Evolutionary conservation across 2,329 filamentous ascomycete genomes (phyloP), one percentile per base, ranked within the genome.

Genomic region (Colletotrichum sp.): DNA sequence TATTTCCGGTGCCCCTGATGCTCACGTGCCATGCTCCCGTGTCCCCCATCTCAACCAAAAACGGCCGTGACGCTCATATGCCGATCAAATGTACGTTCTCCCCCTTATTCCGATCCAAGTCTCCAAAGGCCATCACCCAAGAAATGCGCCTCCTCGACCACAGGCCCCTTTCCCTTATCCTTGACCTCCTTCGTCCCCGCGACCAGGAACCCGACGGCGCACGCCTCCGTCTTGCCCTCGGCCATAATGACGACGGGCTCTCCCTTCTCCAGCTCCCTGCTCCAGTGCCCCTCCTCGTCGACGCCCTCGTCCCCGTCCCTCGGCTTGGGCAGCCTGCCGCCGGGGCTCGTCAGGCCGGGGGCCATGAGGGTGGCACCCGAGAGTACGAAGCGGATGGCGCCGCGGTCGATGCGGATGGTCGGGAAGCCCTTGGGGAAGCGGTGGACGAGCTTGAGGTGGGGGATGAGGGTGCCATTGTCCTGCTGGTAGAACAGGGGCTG

Each of bases 291-390:
- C 2, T 92, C 89, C 32, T 84, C 87, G 59, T 89, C 88, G 4
- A 84, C 81, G 77, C 88, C 81, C 84, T 90, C 87, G 60, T 85
- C 83, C 9, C 84, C 84, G 6, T 87, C 85, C 3, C 77, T 78
- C 7, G 86, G 84, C 77, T 91, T 87, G 0, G 97, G 97, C 81
- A 99, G 85, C 64, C 94, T 85, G 0, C 97, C 97, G 0, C 97
- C 97, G 0, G 92, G 86, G 24, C 93, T 95, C 32, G 97, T 99
- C 80, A 99, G 85, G 0, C 97, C 97, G 0, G 97, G 97, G 2
- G 96, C 96, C 97, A 99, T 99, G 78, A 99, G 93, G 16, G 96
- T 95, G 1, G 97, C 97, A 60, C 97, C 97, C 1, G 93, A 95
- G 3, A 99, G 91, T 30, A 99, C 96, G 86, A 99, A 99, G 77